phyloP scores from a whole-genome alignment of 495 filamentous ascomycete species.

The Penicillium taxi region DNA sequence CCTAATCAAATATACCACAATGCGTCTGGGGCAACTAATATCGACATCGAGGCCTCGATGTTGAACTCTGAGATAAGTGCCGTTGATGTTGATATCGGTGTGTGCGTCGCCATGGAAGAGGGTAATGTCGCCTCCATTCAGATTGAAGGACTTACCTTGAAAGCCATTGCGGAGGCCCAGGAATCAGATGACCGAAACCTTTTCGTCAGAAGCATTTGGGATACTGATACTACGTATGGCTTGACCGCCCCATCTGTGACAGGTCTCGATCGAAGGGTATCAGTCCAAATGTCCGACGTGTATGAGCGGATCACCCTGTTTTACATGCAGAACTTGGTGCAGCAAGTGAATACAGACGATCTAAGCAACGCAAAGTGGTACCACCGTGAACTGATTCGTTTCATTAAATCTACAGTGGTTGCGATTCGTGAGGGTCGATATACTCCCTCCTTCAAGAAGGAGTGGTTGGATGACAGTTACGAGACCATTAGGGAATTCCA shows the following conservation, averaged over 20 bases:
- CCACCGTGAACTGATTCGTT: not conserved
- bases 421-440: not conserved
- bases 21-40: not conserved
- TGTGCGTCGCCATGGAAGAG: not conserved
- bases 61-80: not conserved
- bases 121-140: constrained; percentile 2
- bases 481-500: not conserved
- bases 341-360: too few relatives aligned
- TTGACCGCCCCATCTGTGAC: not conserved
- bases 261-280: not conserved
- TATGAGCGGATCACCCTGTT: not conserved
- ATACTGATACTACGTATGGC: not conserved
- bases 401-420: not conserved
- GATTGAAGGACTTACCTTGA: not conserved
- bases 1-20: not conserved
- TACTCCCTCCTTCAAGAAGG: constrained; percentile 1
- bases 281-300: not conserved
- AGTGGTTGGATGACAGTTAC: constrained; percentile 1
- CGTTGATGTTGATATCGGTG: constrained; percentile 1
- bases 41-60: not conserved
- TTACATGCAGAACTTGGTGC: constrained; percentile 2
- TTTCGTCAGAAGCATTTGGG: not conserved
- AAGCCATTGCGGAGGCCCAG: not conserved
- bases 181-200: not conserved
- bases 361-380: too few relatives aligned